Conservation (phyloP, 2,329 filamentous ascomycete genomes). For the Fusarium veterinarium region DNA sequence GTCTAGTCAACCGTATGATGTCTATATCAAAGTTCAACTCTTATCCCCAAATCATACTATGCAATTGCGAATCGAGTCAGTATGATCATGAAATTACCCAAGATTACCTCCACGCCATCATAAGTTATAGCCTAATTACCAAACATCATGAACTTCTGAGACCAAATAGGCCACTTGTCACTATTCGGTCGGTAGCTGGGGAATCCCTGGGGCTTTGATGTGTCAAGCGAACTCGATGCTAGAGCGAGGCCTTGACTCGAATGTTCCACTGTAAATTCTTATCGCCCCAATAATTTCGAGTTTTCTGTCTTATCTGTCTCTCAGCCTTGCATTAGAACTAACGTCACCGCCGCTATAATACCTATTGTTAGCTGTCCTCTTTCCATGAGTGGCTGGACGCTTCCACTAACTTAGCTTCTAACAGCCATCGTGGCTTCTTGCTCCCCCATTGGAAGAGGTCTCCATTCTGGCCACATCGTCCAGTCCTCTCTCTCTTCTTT, state of each 20-base stretch:
- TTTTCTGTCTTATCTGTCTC: conserved; percentile 1
- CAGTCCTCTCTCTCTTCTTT: conserved; percentile 31
- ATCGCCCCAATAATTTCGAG: conserved; percentile 38
- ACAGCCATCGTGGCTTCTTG: conserved; percentile 47
- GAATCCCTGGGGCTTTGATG: conserved; percentile 25
- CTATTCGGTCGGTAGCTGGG: conserved; percentile 18
- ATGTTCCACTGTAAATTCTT: conserved; percentile 13
- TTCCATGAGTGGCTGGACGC: conserved; percentile 42
- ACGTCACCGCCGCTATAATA: conserved; percentile 36
- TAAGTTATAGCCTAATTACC: neutral
- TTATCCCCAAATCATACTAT: neutral
- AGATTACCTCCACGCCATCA: neutral
- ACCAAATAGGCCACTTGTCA: conserved; percentile 37
- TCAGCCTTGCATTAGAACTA: conserved; percentile 45
- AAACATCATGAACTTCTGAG: conserved; percentile 38
- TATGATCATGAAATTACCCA: conserved; percentile 22
- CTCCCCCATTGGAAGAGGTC: conserved; percentile 34
- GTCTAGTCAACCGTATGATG: neutral
- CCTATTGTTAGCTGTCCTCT: conserved; percentile 53
- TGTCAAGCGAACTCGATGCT: conserved; percentile 31
- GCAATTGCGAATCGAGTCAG: neutral
- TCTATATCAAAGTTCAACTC: neutral
- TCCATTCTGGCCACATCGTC: conserved; percentile 53
- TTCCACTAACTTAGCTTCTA: conserved; percentile 34
- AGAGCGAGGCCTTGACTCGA: conserved; percentile 18